Evolutionary conservation across 1,284 basidiomycete species (phyloP), one percentile per base, ranked within the genome.

Genomic region (Ceraceosorus guamensis): DNA sequence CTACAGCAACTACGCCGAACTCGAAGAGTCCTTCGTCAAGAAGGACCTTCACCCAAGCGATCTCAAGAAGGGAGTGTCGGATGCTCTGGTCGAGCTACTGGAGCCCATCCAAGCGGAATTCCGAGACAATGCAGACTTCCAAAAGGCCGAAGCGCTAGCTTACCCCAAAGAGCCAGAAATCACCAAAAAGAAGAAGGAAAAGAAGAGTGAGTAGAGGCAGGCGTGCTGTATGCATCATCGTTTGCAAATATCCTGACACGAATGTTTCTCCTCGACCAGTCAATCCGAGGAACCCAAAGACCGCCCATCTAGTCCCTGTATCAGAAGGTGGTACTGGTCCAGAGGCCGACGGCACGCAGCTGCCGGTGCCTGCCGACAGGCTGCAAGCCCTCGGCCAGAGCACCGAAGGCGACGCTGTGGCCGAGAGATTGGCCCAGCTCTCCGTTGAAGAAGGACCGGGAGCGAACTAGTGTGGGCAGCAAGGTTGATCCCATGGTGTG

Each of bases 31-130:
- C 57, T 98, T 91, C 75, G 83, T 79, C 33, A 82, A 80, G 56
- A 87, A 86, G 78, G 82, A 83, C 60, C 69, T 98, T 5, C 91
- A 96, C 76, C 95, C 93, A 1, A 86, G 85, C 33, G 95, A 97
- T 76, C 79, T 99, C 67, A 99, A 98, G 80, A 78, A 78, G 6
- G 84, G 84, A 0, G 89, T 96, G 13, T 55, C 83, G n/a, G 84
- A 84, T 33, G 87, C 86, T 5, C 85, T 98, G 68, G 82, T 83
- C 66, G 79, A 79, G n/a, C 78, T 99, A 33, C 79, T 98, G 41
- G 84, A 83, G 33, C 93, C 93, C 0, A 86, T 99, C 51, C 83
- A 87, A 64, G 82, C 84, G 65, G 81, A 84, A 50, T 95, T 89
- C 68, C 83, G 86, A 66, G 82, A 79, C 56, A 84, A 84, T 67